Conservation (phyloP, 2,329 filamentous ascomycete genomes). For the Nothomitra cinnamomea region DNA sequence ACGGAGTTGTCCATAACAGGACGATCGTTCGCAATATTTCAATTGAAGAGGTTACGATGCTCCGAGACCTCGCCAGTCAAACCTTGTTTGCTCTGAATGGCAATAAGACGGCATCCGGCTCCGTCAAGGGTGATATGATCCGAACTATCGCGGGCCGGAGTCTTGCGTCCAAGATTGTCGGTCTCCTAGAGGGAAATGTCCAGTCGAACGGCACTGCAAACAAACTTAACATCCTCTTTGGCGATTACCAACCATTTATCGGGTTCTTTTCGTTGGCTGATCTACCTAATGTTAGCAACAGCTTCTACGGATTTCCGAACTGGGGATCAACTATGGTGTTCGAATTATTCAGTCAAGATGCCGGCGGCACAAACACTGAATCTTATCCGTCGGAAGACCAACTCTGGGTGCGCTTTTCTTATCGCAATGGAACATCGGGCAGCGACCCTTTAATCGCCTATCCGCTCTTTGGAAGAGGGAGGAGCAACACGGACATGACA, state of each 20-base stretch:
- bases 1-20: constrained; percentile 34
- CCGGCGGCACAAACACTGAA: constrained; percentile 14
- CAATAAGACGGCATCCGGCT: constrained; percentile 22
- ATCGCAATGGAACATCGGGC: constrained; percentile 33
- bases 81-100: constrained; percentile 30
- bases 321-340: constrained; percentile 32
- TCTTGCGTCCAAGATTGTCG: constrained; percentile 22
- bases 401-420: constrained; percentile 39
- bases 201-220: constrained; percentile 19
- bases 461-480: constrained; percentile 27
- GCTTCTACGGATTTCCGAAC: constrained; percentile 32
- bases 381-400: constrained; percentile 25
- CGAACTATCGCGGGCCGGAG: constrained; percentile 27
- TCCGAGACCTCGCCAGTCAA: constrained; percentile 31
- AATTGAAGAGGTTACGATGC: constrained; percentile 18
- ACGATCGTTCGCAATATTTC: constrained; percentile 21
- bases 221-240: constrained; percentile 32
- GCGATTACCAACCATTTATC: constrained; percentile 30
- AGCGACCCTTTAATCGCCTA: constrained; percentile 24
- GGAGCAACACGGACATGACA: constrained; percentile 14
- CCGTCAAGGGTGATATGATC: constrained; percentile 13
- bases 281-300: constrained; percentile 21
- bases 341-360: constrained; percentile 31
- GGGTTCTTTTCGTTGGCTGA: constrained; percentile 31
- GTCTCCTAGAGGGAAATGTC: constrained; percentile 23